Base-by-base conservation (phyloP, 148 eudicot species). In the Spergularia bocconei region DNA sequence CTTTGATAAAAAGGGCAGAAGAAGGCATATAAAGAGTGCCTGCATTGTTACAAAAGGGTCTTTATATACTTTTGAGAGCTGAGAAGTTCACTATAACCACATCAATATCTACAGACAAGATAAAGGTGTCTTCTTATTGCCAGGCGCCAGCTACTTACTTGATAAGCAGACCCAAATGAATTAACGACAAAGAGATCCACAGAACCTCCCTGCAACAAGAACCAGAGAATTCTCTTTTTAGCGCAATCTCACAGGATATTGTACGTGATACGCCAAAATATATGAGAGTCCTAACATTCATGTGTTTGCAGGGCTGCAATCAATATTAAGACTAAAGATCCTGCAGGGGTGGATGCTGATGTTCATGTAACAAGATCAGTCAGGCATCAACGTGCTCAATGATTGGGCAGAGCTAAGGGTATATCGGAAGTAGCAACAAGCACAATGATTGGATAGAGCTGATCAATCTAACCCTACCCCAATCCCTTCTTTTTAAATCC, bases 121-220 rank as follows among this genome's bases (percentile, higher is more conserved):
- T 50, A 54, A 58, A 11, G 11, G 15, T 10, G 25, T 44, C 4
- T 39, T 65, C 58, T 55, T 41, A 25, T 55, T 38, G 71, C 7
- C 10, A 44, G 48, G 10, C 6, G 48, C 10, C 58, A 41, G 81
- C 38, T 68, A 75, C 83, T 83, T 44, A 44, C 48, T 44, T 95
- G 99, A 84, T 85, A 95, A 77, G 96, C 97, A 78, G 99, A 95
- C 82, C 99, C 99, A 80, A 69, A 95, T 52, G 99, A 95, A 83
- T 95, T 95, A n/a, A 95, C 88, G 76, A 91, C 99, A 82, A 95
- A 95, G 51, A 95, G 88, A 88, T 95, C 99, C 79, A 95, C 82
- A 52, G 94, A 72, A 47, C 86, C 87, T 79, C 92, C 92, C 99
- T 95, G 90, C 65, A 63, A 80, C 70, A 63, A 64, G 65, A 56